Evolutionary conservation across 805 yeast genomes (phyloP), one percentile per base, ranked within the genome.

Genomic region (Monosporozyma siamensis): DNA sequence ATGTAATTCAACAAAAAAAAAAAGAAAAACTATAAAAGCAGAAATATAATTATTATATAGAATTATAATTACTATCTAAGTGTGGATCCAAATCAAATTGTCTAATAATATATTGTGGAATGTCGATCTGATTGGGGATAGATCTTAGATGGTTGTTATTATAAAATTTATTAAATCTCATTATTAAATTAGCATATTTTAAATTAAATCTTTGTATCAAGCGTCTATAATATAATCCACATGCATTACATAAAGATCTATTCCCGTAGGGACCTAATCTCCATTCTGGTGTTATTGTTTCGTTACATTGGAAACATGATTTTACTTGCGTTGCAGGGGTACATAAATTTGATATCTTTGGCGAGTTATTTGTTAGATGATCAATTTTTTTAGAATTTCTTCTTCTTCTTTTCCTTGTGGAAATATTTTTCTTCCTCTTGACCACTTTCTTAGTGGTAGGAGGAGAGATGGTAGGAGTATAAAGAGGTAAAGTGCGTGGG

Each of bases 221-320:
- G 54, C 82, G 82, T 20, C 82, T 71, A 54, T 74, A 81, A 54
- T 79, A 82, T 39, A 89, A 66, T 0, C 97, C 97, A 66, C 97
- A 89, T 0, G 97, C 96, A 59, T 89, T 89, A 63, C 97, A 89
- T 44, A 89, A 67, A 0, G 94, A 82, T 53, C 88, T 72, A 4
- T 80, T 77, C 0, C 95, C 95, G 44, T 75, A 74, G 1, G 96
- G 96, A 0, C 97, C 97, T 46, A 82, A 70, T 56, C 97, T 72
- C 97, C 97, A 89, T 60, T 89, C 97, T 0, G 96, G 96, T 0
- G 95, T 85, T 38, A 76, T 77, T 23, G 69, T 69, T 2, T 80
- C 75, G 0, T 80, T 80, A 64, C 96, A 88, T 51, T 87, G 95
- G 27, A 66, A 55, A 53, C 90, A 82, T 12, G 8, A 57, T 85